Percentiles rank a stretch among this genome's conserved stretches.
These are phyloP conservation scores for Canna indica DNA, from an alignment of 176 grass and related monocot species.

Conservation along the genomic window DNA sequence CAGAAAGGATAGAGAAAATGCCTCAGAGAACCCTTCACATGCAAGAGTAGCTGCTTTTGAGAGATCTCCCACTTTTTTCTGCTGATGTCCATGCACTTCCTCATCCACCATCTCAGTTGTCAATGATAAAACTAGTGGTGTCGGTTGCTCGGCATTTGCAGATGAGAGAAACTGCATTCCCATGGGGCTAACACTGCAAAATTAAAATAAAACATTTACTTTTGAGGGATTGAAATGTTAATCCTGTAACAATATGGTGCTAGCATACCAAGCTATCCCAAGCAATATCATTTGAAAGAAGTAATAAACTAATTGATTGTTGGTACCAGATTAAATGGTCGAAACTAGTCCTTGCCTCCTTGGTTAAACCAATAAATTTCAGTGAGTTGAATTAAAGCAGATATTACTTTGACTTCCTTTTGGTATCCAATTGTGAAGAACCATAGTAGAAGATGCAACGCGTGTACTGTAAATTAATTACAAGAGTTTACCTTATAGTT, in stretches of 20 bases:
- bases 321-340: too few relatives aligned
- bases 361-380: too few relatives aligned
- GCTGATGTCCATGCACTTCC: conserved; percentile 46
- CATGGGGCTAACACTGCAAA: conserved; percentile 67
- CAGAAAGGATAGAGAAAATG: conserved; percentile 17
- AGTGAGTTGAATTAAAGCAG: background rate
- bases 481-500: conserved; percentile 42
- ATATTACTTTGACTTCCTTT: background rate
- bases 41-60: conserved; percentile 32
- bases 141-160: conserved; percentile 41
- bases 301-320: too few relatives aligned
- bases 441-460: background rate
- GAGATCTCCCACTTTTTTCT: conserved; percentile 45
- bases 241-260: too few relatives aligned
- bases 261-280: too few relatives aligned
- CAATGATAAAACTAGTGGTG: conserved; percentile 55
- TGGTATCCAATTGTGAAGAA: conserved; percentile 7
- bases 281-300: too few relatives aligned
- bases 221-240: too few relatives aligned
- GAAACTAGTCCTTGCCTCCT: too few relatives aligned
- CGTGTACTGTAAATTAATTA: background rate
- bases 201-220: conserved; percentile 11
- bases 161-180: conserved; percentile 59
- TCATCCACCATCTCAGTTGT: conserved; percentile 76
- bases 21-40: conserved; percentile 56